Evolutionary conservation across 208 protist genomes (phyloP).

Genomic region (Acanthamoeba healyi): DNA sequence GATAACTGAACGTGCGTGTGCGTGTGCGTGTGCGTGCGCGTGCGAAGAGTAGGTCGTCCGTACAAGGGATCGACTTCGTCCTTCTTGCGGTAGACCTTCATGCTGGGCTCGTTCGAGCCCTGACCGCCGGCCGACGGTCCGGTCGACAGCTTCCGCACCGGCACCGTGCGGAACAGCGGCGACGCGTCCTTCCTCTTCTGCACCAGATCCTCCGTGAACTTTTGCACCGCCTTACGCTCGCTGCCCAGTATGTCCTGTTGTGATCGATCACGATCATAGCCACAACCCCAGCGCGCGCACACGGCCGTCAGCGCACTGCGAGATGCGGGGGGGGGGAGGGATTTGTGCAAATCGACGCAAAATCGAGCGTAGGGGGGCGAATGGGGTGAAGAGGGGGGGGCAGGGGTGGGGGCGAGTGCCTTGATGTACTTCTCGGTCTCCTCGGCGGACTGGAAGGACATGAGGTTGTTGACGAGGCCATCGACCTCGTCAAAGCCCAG

Average conservation of each 20-base stretch:
- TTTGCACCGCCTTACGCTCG: slow-evolving; percentile 65
- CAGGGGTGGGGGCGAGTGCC: neutral
- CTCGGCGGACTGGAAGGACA: slow-evolving; percentile 15
- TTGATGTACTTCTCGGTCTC: slow-evolving; percentile 42
- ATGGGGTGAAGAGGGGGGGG: no score
- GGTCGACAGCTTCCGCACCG: slow-evolving; percentile 14
- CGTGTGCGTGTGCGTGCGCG: neutral
- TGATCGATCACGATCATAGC: neutral
- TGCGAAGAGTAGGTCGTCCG: neutral
- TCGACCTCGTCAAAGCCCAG: slow-evolving; percentile 59
- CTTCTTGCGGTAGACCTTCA: slow-evolving; percentile 50
- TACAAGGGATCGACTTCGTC: slow-evolving; percentile 44
- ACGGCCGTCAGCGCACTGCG: no score
- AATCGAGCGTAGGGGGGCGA: neutral
- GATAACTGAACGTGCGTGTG: no score
- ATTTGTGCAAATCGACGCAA: neutral
- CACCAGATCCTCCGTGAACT: slow-evolving; percentile 52
- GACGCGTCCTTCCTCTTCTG: slow-evolving; percentile 53
- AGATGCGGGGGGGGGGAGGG: neutral
- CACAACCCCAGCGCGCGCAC: no score
- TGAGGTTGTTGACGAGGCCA: slow-evolving; percentile 47
- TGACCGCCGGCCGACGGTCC: neutral
- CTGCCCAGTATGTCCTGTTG: slow-evolving; percentile 27
- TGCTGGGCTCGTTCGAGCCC: neutral
- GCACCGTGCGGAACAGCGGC: slow-evolving; percentile 43